These are phyloP conservation scores for Diaporthe velutina DNA, from an alignment of 2,329 filamentous ascomycete species.

Conservation along the genomic window DNA sequence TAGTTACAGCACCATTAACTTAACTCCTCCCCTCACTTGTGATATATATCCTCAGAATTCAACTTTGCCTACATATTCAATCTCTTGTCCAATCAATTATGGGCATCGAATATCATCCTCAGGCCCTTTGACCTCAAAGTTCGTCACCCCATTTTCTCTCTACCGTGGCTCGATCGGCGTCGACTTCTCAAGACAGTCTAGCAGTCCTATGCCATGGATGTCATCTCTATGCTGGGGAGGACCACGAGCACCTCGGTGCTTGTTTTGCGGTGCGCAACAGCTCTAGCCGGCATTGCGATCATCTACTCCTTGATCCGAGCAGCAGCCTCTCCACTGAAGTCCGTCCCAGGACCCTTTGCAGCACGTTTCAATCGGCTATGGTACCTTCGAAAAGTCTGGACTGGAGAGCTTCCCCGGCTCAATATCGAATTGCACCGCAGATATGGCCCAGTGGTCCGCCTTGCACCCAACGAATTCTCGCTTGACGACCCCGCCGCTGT, in stretches of 20 bases:
- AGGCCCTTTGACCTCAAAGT: not conserved
- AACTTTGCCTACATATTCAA: not conserved
- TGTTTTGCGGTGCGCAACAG: not conserved
- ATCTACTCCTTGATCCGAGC: constrained; percentile 11
- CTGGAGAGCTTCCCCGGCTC: constrained; percentile 53
- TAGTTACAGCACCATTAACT: not conserved
- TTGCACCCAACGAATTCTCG: constrained; percentile 57
- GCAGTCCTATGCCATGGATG: not conserved
- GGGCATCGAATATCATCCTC: not conserved
- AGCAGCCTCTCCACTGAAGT: constrained; percentile 49
- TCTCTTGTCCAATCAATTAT: not conserved
- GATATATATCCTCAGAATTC: not conserved
- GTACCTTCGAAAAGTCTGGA: constrained; percentile 54
- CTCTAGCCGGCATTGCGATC: not conserved
- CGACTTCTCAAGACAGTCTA: not conserved
- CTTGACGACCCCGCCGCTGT: constrained; percentile 53
- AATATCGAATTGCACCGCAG: constrained; percentile 55
- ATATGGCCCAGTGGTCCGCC: constrained; percentile 56
- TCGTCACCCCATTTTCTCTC: not conserved
- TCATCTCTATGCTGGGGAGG: not conserved
- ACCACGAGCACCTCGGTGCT: not conserved
- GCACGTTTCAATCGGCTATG: constrained; percentile 59
- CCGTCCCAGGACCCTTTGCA: constrained; percentile 58
- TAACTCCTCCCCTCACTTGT: not conserved
- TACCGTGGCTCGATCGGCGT: not conserved